Evolutionary conservation across 2,329 filamentous ascomycete species (phyloP), one percentile per base, ranked within the genome.

Genomic region (Xylaria sp.): DNA sequence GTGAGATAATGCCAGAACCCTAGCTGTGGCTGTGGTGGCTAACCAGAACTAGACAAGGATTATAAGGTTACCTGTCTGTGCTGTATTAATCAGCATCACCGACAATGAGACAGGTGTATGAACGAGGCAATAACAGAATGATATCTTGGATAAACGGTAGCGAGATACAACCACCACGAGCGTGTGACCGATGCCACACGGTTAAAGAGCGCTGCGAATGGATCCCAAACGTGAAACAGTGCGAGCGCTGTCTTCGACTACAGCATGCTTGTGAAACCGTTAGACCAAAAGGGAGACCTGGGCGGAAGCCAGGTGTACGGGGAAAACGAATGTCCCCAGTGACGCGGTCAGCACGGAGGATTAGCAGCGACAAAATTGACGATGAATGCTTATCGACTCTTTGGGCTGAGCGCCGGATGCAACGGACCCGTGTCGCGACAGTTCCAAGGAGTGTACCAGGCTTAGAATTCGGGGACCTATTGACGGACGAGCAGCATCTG

Each of bases 121-220:
- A 51, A 51, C 23, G 11, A 28, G 3, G 15, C 17, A n/a, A 20
- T 36, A 17, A 42, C 51, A 54, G 13, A n/a, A 62, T 62, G 59
- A 7, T 38, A 23, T 53, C 36, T 33, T 44, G 36, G 48, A 17
- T 33, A 44, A 44, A 38, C n/a, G 23, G 20, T 38, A 33, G 23
- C n/a, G 59, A 54, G 28, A 20, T 38, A 53, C 23, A 54, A n/a
- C 59, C n/a, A 10, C 59, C 36, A 36, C 48, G 48, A 17, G 59
- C 48, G 15, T 62, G 48, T 54, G 59, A 62, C 48, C 36, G 59
- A 31, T 62, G 59, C 6, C 59, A 62, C 26, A 9, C 59, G 4
- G 44, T 54, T 23, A 62, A 54, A 54, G 59, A 54, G 48, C 59
- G 59, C 38, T 62, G 59, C 36, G 56, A 59, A 59, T 59, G 56